Evolutionary conservation across 805 yeast species (phyloP).

Genomic region (Sugiyamaella chiloensis): DNA sequence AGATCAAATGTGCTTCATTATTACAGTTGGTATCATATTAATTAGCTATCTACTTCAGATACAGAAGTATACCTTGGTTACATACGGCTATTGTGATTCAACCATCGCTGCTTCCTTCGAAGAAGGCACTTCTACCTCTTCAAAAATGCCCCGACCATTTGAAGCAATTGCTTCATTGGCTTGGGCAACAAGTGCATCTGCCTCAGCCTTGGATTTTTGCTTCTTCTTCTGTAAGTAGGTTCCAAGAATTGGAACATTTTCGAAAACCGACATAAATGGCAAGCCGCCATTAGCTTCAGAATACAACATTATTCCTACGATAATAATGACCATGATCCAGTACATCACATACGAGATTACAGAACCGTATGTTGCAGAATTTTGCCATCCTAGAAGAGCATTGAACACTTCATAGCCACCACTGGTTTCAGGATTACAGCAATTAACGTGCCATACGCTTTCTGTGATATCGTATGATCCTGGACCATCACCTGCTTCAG

Average conservation of each 20-base stretch:
- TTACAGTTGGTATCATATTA: no score
- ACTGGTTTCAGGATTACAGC: slow-evolving; percentile 88
- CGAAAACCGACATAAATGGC: slow-evolving; percentile 49
- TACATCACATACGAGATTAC: slow-evolving; percentile 81
- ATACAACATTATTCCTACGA: slow-evolving; percentile 60
- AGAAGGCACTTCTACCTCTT: background rate
- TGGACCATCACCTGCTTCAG: slow-evolving; percentile 88
- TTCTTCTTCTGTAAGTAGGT: slow-evolving; percentile 10
- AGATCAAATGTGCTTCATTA: no score
- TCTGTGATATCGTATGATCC: slow-evolving; percentile 82
- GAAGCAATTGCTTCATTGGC: slow-evolving; percentile 8
- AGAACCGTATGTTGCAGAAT: slow-evolving; percentile 89
- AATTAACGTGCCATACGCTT: slow-evolving; percentile 92
- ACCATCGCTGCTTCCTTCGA: slow-evolving; percentile 38
- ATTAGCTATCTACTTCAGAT: no score
- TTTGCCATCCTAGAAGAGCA: slow-evolving; percentile 93
- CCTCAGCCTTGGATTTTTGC: slow-evolving; percentile 18
- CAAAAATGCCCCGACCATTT: slow-evolving; percentile 19
- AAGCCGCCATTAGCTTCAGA: slow-evolving; percentile 83
- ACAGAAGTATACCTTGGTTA: no score
- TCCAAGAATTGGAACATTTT: slow-evolving; percentile 10
- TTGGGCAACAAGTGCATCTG: slow-evolving; percentile 10
- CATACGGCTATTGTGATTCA: no score
- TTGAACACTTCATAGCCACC: slow-evolving; percentile 97
- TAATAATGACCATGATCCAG: slow-evolving; percentile 66